Conservation (phyloP, 768 basidiomycete species). For the Phylloporus sp. region DNA sequence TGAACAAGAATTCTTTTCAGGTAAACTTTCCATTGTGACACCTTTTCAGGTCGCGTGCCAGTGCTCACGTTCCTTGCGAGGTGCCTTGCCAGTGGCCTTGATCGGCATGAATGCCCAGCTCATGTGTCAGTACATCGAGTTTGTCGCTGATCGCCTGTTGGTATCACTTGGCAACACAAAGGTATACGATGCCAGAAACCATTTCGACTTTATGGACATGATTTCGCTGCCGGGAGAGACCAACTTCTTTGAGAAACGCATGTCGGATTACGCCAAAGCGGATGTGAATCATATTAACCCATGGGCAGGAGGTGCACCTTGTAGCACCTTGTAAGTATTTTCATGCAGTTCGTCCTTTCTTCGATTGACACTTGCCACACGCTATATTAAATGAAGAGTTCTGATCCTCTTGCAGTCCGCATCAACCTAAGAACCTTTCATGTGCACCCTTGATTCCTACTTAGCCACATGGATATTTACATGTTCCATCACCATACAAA, state of each 20-base stretch:
- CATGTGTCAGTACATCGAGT: constrained; percentile 90
- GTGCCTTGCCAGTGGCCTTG: constrained; percentile 77
- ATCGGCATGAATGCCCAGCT: constrained; percentile 88
- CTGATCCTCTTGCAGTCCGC: neutral
- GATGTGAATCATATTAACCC: constrained; percentile 38
- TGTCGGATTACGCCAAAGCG: constrained; percentile 59
- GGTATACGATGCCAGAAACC: constrained; percentile 50
- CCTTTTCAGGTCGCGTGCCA: too few relatives aligned
- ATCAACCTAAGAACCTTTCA: neutral
- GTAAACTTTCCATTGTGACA: constrained; percentile 37
- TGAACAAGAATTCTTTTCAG: constrained; percentile 80
- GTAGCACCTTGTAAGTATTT: constrained; percentile 35
- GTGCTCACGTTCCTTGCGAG: constrained; percentile 31
- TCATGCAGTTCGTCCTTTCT: too few relatives aligned
- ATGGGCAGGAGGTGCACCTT: neutral
- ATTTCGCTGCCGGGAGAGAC: constrained; percentile 2
- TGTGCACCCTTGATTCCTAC: neutral
- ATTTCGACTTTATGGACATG: constrained; percentile 3
- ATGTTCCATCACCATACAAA: too few relatives aligned
- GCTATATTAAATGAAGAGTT: constrained; percentile 18
- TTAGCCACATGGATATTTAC: too few relatives aligned
- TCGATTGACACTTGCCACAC: neutral
- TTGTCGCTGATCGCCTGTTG: constrained; percentile 85
- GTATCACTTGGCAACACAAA: constrained; percentile 82
- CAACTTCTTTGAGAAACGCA: constrained; percentile 3